These are phyloP conservation scores for Sporothrix inflata DNA, from an alignment of 2,329 filamentous ascomycete species.

Conservation along the genomic window DNA sequence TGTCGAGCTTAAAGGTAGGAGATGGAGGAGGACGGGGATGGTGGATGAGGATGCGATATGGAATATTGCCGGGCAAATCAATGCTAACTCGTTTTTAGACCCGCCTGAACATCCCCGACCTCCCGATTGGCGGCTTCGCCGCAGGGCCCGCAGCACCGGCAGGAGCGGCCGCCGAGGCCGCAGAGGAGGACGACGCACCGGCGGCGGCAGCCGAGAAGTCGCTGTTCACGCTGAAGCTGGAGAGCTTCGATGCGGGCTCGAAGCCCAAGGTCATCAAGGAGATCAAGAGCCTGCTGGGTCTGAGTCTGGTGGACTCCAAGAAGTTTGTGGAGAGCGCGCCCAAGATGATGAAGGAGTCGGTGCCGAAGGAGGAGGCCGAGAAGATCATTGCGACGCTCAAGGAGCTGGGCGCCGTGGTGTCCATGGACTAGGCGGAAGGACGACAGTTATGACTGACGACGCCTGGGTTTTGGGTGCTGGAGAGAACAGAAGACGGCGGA, in stretches of 20 bases:
- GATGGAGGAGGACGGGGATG: not conserved
- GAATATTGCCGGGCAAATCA: not conserved
- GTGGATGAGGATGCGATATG: not conserved
- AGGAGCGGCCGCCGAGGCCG: constrained; percentile 64
- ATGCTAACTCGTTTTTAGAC: constrained; percentile 56
- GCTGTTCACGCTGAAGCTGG: constrained; percentile 93
- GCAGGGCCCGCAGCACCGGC: constrained; percentile 60
- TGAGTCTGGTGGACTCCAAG: constrained; percentile 98
- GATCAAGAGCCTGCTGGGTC: constrained; percentile 91
- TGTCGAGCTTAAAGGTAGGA: constrained; percentile 87
- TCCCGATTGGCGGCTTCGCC: constrained; percentile 90
- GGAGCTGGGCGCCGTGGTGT: constrained; percentile 83
- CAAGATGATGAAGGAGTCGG: constrained; percentile 98
- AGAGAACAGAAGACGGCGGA: not conserved
- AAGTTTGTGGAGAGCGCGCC: constrained; percentile 99
- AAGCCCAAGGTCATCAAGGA: constrained; percentile 99
- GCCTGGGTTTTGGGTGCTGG: not conserved
- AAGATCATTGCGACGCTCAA: constrained; percentile 96
- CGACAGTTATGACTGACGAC: not conserved
- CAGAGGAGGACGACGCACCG: constrained; percentile 86
- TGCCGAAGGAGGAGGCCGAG: constrained; percentile 98
- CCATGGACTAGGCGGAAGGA: constrained; percentile 74
- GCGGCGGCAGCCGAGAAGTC: constrained; percentile 93
- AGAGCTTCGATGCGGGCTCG: constrained; percentile 80
- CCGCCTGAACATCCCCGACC: constrained; percentile 95